Conservation (phyloP, 805 yeast species). For the Tetrapisispora arboricola region DNA sequence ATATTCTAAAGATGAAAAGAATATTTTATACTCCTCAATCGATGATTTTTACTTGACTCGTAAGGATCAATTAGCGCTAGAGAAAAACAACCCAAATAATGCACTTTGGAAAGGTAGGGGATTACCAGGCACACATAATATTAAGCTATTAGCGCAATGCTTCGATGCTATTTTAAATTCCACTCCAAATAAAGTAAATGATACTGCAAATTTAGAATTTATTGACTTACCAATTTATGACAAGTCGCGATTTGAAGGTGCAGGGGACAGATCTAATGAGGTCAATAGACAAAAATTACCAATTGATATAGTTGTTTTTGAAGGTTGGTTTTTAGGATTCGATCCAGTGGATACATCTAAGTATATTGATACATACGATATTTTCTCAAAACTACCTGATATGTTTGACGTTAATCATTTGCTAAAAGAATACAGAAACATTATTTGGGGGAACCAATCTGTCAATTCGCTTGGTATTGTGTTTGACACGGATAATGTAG, state of each 20-base stretch:
- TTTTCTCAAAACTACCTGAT: conserved; percentile 7
- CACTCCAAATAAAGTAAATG: no score
- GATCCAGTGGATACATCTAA: conserved; percentile 25
- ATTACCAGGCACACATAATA: conserved; percentile 89
- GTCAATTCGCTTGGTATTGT: conserved; percentile 49
- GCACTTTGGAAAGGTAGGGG: conserved; percentile 68
- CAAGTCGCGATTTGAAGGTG: conserved; percentile 59
- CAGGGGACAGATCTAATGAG: conserved; percentile 59
- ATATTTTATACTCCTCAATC: conserved; percentile 48
- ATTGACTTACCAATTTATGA: conserved; percentile 60
- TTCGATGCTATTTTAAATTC: conserved; percentile 30
- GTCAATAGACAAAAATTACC: conserved; percentile 25
- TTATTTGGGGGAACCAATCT: conserved; percentile 41
- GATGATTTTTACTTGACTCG: conserved; percentile 80
- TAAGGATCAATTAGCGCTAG: conserved; percentile 44
- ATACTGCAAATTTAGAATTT: conserved; percentile 9
- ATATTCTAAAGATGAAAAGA: conserved; percentile 29
- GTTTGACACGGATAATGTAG: conserved; percentile 47
- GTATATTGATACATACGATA: not conserved
- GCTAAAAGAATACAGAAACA: conserved; percentile 38
- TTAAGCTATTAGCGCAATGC: conserved; percentile 24
- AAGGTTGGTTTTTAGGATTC: conserved; percentile 94
- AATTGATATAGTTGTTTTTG: conserved; percentile 63
- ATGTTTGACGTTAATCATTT: conserved; percentile 40
- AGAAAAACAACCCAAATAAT: conserved; percentile 35